phyloP scores from a whole-genome alignment of 176 grass and related monocot species.

The Triticum urartu region DNA sequence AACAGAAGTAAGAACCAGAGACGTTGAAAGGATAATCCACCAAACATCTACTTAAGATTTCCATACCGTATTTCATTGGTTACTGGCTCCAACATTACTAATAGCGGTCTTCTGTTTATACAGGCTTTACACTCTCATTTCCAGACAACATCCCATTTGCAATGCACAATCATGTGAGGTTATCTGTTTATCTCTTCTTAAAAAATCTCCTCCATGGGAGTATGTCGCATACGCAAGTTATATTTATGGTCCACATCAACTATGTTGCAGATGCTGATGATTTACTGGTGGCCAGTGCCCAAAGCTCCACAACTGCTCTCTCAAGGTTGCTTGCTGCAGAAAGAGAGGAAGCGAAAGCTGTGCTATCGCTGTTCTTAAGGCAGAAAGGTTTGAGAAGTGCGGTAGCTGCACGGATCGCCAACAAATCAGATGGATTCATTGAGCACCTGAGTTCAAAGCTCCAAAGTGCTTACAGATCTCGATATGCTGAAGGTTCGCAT shows the following conservation, averaged over 20 bases:
- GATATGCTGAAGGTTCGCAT: slow-evolving; percentile 75
- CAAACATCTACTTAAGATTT: neutral
- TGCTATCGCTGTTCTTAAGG: slow-evolving; percentile 79
- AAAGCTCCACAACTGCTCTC: slow-evolving; percentile 35
- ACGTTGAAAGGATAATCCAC: neutral
- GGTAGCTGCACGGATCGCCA: slow-evolving; percentile 63
- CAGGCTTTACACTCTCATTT: slow-evolving; percentile 49
- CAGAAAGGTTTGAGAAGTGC: slow-evolving; percentile 81
- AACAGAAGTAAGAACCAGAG: neutral
- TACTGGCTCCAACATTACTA: neutral
- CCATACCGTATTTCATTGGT: neutral
- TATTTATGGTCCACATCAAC: neutral
- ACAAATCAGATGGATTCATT: slow-evolving; percentile 86
- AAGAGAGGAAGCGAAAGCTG: slow-evolving; percentile 93
- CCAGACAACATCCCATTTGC: slow-evolving; percentile 35
- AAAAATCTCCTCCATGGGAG: neutral
- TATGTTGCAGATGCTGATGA: slow-evolving; percentile 45
- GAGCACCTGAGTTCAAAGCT: slow-evolving; percentile 77
- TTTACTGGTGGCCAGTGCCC: slow-evolving; percentile 29
- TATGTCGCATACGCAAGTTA: neutral
- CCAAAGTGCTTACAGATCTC: slow-evolving; percentile 69
- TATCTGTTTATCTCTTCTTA: slow-evolving; percentile 29
- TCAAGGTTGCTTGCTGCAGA: slow-evolving; percentile 79
- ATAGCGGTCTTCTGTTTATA: neutral
- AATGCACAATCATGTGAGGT: slow-evolving; percentile 61